Base-by-base conservation (phyloP, 768 basidiomycete species). In the Tremella fuciformis region DNA sequence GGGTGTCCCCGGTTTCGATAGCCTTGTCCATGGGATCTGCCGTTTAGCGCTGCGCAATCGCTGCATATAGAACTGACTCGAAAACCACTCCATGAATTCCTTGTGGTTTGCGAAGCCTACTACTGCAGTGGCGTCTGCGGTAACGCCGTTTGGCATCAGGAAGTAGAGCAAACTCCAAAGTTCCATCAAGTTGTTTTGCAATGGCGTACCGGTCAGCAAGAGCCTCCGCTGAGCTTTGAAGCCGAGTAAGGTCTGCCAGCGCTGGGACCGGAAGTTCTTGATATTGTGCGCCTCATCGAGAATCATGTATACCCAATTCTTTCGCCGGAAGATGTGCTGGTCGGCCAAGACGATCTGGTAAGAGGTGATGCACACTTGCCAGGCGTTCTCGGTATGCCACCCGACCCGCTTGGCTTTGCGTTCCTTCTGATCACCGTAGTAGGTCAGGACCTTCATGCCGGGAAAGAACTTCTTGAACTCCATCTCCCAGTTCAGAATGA, bases 241-340 rank as follows among this genome's bases (percentile, higher is more conserved):
- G 82, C 89, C 88, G 13, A 94, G 81, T 9, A 96, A 78, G 26
- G 86, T 90, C 67, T 89, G 90, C 91, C 92, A 96, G 38, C 92
- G 83, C 73, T 96, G 90, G 0, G 88, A 90, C 71, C 86, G 86
- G 80, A 93, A 94, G 75, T 96, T 96, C 79, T 93, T 93, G 84
- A 96, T 92, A 85, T 93, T 94, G 72, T 96, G 91, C 7, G 91
- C 92, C 77, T 96, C 91, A 73, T 96, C 91, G 4, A 96, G 84
- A 55, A 96, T 85, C 87, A 96, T 89, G 69, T 96, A 96, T 72
- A 91, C 90, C 92, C 92, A 94, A 50, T 84, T 80, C 78, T 91
- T 93, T 42, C 92, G 85, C 76, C 89, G 89, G 80, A 94, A 91
- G 16, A 92, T 87, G 67, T 89, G 85, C 53, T 89, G 86, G 73